Evolutionary conservation across 2,329 filamentous ascomycete genomes (phyloP).

Genomic region (Trichoderma brevicompactum): DNA sequence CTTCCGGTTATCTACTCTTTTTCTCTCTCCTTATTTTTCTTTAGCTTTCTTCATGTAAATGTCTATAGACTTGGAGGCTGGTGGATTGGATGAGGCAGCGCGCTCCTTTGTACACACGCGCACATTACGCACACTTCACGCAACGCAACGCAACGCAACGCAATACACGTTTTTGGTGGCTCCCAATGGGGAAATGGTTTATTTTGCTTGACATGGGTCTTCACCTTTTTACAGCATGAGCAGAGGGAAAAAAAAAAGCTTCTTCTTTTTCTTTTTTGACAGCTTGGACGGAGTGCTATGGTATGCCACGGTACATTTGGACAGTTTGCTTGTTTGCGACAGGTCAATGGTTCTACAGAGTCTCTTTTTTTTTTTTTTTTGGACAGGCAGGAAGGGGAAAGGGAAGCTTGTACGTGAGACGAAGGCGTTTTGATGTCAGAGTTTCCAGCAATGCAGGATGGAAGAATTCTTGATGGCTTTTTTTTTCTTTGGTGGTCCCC

Average conservation of each 20-base stretch:
- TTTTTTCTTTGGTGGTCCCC: neutral
- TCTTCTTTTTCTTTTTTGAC: neutral
- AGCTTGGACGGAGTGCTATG: conserved; percentile 22
- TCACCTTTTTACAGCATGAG: conserved; percentile 7
- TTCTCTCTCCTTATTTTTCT: conserved; percentile 5
- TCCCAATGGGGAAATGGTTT: neutral
- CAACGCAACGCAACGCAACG: conserved; percentile 21
- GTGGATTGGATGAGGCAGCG: conserved; percentile 1
- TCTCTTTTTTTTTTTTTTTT: neutral
- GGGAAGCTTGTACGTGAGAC: conserved; percentile 21
- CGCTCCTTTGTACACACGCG: conserved; percentile 23
- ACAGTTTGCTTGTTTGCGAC: conserved; percentile 18
- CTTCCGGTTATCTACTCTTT: neutral
- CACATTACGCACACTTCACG: conserved; percentile 22
- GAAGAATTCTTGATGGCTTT: conserved; percentile 1
- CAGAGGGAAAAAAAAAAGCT: neutral
- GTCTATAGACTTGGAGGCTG: conserved; percentile 25
- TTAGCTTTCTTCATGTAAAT: conserved; percentile 19
- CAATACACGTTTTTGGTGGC: conserved; percentile 17
- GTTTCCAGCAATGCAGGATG: conserved; percentile 8
- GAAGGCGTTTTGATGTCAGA: conserved; percentile 25
- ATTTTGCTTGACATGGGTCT: conserved; percentile 11
- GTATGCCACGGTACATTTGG: conserved; percentile 25
- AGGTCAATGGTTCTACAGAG: conserved; percentile 1
- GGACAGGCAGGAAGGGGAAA: neutral